Evolutionary conservation across 768 basidiomycete genomes (phyloP).

Genomic region (Pisolithus sp.): DNA sequence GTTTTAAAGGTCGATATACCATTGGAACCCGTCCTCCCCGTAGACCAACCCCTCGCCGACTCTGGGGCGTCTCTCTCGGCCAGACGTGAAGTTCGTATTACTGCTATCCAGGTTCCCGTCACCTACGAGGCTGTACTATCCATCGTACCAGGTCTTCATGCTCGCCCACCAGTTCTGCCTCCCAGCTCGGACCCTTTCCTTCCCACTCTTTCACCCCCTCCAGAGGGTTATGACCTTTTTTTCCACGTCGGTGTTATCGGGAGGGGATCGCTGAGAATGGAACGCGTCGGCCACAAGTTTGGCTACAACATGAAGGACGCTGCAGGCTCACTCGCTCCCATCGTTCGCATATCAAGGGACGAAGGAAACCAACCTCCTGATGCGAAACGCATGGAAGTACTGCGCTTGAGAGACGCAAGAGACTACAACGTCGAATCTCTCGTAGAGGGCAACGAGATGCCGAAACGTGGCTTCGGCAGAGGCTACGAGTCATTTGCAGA

Average conservation of each 20-base stretch:
- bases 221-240: slow-evolving; percentile 58
- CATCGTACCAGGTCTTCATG: slow-evolving; percentile 52
- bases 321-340: slow-evolving; percentile 48
- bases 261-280: slow-evolving; percentile 56
- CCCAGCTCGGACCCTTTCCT: slow-evolving; percentile 33
- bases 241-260: slow-evolving; percentile 67
- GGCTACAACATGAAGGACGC: slow-evolving; percentile 68
- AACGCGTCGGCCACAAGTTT: slow-evolving; percentile 58
- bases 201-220: slow-evolving; percentile 35
- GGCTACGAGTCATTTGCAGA: slow-evolving; percentile 32
- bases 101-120: slow-evolving; percentile 51
- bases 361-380: slow-evolving; percentile 17
- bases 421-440: slow-evolving; percentile 20
- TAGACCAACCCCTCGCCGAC: slow-evolving; percentile 5
- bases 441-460: slow-evolving; percentile 23
- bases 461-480: slow-evolving; percentile 31
- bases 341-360: slow-evolving; percentile 25
- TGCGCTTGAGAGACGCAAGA: slow-evolving; percentile 16
- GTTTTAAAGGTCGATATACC: slow-evolving; percentile 38
- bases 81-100: slow-evolving; percentile 49
- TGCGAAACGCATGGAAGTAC: slow-evolving; percentile 24
- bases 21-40: slow-evolving; percentile 16
- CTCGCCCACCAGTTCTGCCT: slow-evolving; percentile 47
- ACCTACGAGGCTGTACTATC: slow-evolving; percentile 51
- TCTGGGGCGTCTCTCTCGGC: slow-evolving; percentile 7